A percentile compares a stretch with the other conserved stretches of the same genome.
Evolutionary conservation across 495 filamentous ascomycete genomes (phyloP).

Genomic region (Trichoderma erinaceum): DNA sequence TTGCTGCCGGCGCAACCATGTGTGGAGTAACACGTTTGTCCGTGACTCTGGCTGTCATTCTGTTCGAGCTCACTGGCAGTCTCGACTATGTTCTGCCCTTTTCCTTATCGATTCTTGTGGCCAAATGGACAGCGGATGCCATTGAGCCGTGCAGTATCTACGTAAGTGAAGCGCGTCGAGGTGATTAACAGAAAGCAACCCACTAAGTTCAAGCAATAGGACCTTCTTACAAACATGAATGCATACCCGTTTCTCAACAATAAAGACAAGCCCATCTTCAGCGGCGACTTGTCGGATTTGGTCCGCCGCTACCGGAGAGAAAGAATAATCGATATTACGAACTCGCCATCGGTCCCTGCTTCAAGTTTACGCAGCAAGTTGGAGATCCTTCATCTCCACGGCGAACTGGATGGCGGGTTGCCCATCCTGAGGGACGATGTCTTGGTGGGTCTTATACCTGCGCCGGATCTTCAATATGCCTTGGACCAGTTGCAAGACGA

Average conservation of each 20-base stretch:
- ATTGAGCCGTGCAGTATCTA: slow-evolving; percentile 94
- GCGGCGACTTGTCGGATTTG: slow-evolving; percentile 77
- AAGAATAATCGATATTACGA: slow-evolving; percentile 81
- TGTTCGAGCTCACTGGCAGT: slow-evolving; percentile 93
- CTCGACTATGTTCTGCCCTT: slow-evolving; percentile 93
- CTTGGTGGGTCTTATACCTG: slow-evolving; percentile 87
- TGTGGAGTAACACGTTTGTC: slow-evolving; percentile 93
- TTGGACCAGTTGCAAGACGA: slow-evolving; percentile 76
- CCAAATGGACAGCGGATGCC: slow-evolving; percentile 97
- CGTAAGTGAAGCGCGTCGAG: slow-evolving; percentile 39
- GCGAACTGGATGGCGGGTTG: slow-evolving; percentile 87
- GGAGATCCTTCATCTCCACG: slow-evolving; percentile 71
- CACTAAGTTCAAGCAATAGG: slow-evolving; percentile 37
- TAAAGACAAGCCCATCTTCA: slow-evolving; percentile 85
- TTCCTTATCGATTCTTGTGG: slow-evolving; percentile 82
- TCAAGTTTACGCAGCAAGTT: slow-evolving; percentile 70
- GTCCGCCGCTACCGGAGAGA: slow-evolving; percentile 65
- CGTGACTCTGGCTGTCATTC: slow-evolving; percentile 88
- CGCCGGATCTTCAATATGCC: slow-evolving; percentile 89
- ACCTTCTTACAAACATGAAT: slow-evolving; percentile 93
- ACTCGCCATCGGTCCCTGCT: slow-evolving; percentile 70
- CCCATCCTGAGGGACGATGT: slow-evolving; percentile 74
- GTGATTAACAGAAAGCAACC: not conserved
- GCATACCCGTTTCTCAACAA: slow-evolving; percentile 93
- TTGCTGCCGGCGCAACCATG: slow-evolving; percentile 95